Conservation (phyloP, 768 basidiomycete genomes). For the Lentinula boryana region DNA sequence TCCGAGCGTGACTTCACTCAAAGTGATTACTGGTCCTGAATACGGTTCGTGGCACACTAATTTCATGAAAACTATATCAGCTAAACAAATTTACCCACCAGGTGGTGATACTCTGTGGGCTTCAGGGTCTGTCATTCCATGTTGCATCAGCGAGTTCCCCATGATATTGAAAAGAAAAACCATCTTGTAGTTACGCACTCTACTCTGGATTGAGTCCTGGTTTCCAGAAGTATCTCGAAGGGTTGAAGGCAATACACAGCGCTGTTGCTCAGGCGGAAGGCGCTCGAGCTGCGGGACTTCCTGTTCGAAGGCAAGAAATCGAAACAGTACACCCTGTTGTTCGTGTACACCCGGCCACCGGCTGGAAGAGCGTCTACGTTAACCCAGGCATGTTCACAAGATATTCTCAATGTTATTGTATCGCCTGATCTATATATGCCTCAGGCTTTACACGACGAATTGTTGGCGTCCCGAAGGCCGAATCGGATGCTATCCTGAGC, state of each 20-base stretch:
- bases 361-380: conserved; percentile 80
- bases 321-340: conserved; percentile 77
- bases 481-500: conserved; percentile 66
- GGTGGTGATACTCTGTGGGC: conserved; percentile 75
- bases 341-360: conserved; percentile 79
- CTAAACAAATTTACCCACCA: not conserved
- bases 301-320: conserved; percentile 62
- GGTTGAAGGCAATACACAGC: conserved; percentile 68
- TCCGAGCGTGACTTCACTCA: conserved; percentile 74
- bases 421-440: not conserved
- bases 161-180: too few species aligned
- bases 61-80: not conserved
- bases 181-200: conserved; percentile 56
- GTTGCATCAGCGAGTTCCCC: not conserved
- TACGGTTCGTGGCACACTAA: conserved; percentile 31
- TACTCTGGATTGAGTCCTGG: conserved; percentile 76
- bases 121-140: conserved; percentile 48
- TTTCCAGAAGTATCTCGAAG: conserved; percentile 73
- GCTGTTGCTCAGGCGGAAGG: conserved; percentile 76
- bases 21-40: conserved; percentile 64
- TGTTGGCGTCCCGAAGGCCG: conserved; percentile 72
- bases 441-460: conserved; percentile 77
- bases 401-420: not conserved
- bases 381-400: conserved; percentile 53
- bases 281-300: conserved; percentile 59